These are phyloP conservation scores for Lachnum nothofagi DNA, from an alignment of 2,329 filamentous ascomycete genomes.

Conservation along the genomic window DNA sequence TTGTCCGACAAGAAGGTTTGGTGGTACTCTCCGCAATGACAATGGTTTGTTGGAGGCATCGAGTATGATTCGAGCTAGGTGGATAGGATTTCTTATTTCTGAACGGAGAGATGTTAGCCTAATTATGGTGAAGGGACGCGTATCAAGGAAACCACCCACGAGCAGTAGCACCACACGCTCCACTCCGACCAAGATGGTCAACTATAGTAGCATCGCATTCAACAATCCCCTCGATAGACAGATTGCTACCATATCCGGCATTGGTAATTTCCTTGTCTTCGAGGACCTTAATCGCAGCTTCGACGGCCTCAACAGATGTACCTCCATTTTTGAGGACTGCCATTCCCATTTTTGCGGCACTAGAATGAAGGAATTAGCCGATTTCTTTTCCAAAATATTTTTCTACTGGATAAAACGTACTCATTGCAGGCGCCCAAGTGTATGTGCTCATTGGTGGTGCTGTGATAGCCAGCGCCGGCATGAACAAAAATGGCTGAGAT, in stretches of 20 bases:
- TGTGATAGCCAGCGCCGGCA: slow-evolving; percentile 92
- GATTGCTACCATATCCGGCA: slow-evolving; percentile 90
- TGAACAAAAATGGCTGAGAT: slow-evolving; percentile 86
- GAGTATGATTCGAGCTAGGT: slow-evolving; percentile 75
- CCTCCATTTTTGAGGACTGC: slow-evolving; percentile 71
- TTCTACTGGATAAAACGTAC: slow-evolving; percentile 49
- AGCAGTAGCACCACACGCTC: slow-evolving; percentile 84
- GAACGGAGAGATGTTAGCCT: neutral
- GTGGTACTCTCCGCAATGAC: slow-evolving; percentile 83
- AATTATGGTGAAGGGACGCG: neutral
- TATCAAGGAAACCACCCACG: slow-evolving; percentile 52
- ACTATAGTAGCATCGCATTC: slow-evolving; percentile 94
- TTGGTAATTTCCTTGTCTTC: slow-evolving; percentile 97
- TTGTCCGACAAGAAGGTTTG: slow-evolving; percentile 81
- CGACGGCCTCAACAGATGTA: slow-evolving; percentile 80
- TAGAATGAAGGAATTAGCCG: slow-evolving; percentile 41
- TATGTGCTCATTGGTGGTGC: slow-evolving; percentile 72
- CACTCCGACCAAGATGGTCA: slow-evolving; percentile 84
- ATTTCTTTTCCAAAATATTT: slow-evolving; percentile 23
- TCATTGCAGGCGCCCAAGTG: slow-evolving; percentile 84
- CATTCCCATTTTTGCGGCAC: slow-evolving; percentile 82
- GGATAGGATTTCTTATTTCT: slow-evolving; percentile 93
- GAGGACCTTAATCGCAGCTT: slow-evolving; percentile 78
- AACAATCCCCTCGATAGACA: slow-evolving; percentile 82
- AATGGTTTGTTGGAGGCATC: slow-evolving; percentile 70